Evolutionary conservation across 192 early-diverging fungal genomes (phyloP), one percentile per base, ranked within the genome.

Genomic region (Geranomyces michiganensis): DNA sequence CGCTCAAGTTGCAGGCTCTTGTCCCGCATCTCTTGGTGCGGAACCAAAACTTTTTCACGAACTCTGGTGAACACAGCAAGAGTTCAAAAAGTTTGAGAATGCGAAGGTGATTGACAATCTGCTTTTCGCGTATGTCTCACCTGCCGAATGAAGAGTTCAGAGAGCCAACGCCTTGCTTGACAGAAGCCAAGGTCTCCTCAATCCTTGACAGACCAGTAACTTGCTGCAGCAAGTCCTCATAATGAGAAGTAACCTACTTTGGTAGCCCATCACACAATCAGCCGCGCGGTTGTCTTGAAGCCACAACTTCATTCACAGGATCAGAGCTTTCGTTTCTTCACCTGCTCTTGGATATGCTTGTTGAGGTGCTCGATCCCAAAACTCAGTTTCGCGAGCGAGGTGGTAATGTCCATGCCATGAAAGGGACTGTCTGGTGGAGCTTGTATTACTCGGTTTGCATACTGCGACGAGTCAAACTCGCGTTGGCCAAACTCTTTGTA

Each of bases 331-430:
- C 24, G 22, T 9, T n/a, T 21, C 47, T 47, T 15, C 79, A 90
- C 90, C 80, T 90, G 88, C 21, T 91, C 87, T 26, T 90, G 87
- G 17, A 92, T 84, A 44, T 92, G 83, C 63, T 90, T 90, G 71
- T 88, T 91, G 51, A 92, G 72, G 75, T 88, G 89, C 46, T 92
- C 91, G 21, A 92, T 85, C 31, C 81, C 87, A 79, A 89, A 90
- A 12, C 82, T 83, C 29, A 92, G 76, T 70, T 85, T 89, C 24
- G 88, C 78, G 0, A 92, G 76, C 8, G 89, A 85, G 4, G 88
- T 89, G 7, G 82, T 70, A 15, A 92, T 83, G 75, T 92, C 89
- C 58, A 76, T 78, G 3, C 81, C 80, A 49, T 88, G 74, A 56
- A 67, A 88, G 0, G 81, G 76, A 36, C 62, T 72, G n/a, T 76